Percentiles rank a stretch among this genome's conserved stretches.
phyloP scores from a whole-genome alignment of 495 filamentous ascomycete genomes.

The Tuber magnatum region DNA sequence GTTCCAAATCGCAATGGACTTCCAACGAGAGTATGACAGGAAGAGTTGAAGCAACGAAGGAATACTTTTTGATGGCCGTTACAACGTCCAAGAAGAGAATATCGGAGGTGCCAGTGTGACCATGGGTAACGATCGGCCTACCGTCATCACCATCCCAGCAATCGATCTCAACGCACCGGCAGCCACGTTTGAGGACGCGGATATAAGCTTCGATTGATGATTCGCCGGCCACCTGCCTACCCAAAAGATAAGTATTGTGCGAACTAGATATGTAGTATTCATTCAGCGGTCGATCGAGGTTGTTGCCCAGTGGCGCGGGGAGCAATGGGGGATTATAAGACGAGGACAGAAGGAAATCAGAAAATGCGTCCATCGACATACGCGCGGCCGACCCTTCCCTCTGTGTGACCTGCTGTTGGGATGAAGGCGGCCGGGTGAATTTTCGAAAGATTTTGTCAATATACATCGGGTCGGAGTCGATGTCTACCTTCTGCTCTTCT shows the following conservation, averaged over 20 bases:
- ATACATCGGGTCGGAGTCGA: conserved; percentile 54
- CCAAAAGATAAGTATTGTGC: conserved; percentile 93
- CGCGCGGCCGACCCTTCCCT: conserved; percentile 30
- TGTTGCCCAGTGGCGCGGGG: conserved; percentile 17
- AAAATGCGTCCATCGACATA: conserved; percentile 69
- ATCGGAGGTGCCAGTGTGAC: conserved; percentile 75
- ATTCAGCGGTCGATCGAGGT: conserved; percentile 76
- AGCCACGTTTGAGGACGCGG: conserved; percentile 75
- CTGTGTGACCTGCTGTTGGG: conserved; percentile 46
- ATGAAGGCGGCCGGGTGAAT: conserved; percentile 58
- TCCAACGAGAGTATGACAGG: conserved; percentile 92
- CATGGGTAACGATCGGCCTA: conserved; percentile 80
- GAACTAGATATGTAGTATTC: conserved; percentile 99
- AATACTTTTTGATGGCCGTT: conserved; percentile 84
- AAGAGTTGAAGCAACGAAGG: conserved; percentile 71
- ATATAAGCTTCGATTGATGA: conserved; percentile 95
- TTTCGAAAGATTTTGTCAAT: conserved; percentile 72
- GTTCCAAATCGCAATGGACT: conserved; percentile 77
- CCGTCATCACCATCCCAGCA: conserved; percentile 92
- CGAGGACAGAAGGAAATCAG: conserved; percentile 64
- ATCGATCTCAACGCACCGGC: conserved; percentile 92
- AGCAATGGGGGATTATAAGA: conserved; percentile 40
- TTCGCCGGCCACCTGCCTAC: conserved; percentile 77
- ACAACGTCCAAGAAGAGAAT: conserved; percentile 85
- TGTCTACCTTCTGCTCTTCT: conserved; percentile 65